phyloP scores from a whole-genome alignment of 495 filamentous ascomycete species.

The Cryomyces minteri region DNA sequence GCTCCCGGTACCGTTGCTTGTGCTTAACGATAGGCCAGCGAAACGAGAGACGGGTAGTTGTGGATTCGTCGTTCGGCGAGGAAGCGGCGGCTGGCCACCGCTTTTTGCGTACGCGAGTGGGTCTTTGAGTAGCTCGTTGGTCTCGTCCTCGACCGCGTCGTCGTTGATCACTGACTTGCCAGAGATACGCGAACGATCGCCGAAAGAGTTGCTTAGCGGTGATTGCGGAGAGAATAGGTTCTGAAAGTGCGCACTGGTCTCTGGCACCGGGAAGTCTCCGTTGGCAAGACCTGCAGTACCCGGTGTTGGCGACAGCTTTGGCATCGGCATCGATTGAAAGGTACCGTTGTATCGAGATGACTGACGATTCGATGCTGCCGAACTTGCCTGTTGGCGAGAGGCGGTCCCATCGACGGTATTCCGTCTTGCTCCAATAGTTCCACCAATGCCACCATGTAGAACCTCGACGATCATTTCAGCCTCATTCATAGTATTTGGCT shows the following conservation, averaged over 20 bases:
- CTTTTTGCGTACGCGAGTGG: constrained; percentile 71
- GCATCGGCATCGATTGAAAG: constrained; percentile 41
- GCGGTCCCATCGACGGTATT: constrained; percentile 43
- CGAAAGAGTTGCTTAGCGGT: constrained; percentile 56
- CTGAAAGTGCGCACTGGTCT: constrained; percentile 44
- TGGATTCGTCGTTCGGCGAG: constrained; percentile 56
- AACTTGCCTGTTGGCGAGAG: constrained; percentile 29
- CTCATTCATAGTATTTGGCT: constrained; percentile 54
- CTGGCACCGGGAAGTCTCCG: constrained; percentile 38
- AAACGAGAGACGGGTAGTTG: constrained; percentile 57
- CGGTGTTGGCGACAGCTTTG: constrained; percentile 48
- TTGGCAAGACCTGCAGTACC: constrained; percentile 35
- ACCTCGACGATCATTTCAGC: constrained; percentile 69
- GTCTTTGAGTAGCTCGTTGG: constrained; percentile 65
- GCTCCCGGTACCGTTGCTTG: constrained; percentile 21
- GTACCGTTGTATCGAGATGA: constrained; percentile 61
- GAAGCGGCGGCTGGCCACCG: constrained; percentile 28
- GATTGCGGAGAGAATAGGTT: constrained; percentile 72
- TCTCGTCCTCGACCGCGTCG: constrained; percentile 65
- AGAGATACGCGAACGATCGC: constrained; percentile 47
- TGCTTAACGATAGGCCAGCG: constrained; percentile 51
- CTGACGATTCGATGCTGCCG: constrained; percentile 42
- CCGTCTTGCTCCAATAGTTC: constrained; percentile 26
- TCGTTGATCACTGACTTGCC: constrained; percentile 78
- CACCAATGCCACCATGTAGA: constrained; percentile 19